Conservation (phyloP, 2,329 filamentous ascomycete species). For the Diaporthe australafricana region DNA sequence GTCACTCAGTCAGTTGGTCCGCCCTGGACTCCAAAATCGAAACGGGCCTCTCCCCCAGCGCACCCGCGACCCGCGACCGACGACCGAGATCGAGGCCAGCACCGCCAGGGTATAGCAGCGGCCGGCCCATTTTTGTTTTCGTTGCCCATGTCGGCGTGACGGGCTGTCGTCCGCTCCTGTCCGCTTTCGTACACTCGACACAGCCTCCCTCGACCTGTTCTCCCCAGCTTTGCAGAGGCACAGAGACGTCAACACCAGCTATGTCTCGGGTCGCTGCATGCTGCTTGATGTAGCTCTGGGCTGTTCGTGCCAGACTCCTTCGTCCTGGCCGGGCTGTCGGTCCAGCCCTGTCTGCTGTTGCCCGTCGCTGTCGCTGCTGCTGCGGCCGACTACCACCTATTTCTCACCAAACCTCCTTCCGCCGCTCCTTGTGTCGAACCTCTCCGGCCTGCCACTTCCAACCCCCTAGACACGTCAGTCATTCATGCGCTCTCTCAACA, state of each 20-base stretch:
- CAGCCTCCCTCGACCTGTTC: not conserved
- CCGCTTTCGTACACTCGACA: slow-evolving; percentile 9
- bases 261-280: slow-evolving; percentile 36
- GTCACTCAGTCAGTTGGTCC: not conserved
- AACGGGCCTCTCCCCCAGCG: slow-evolving; percentile 20
- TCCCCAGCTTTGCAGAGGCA: slow-evolving; percentile 18
- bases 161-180: not conserved
- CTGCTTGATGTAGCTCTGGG: slow-evolving; percentile 38
- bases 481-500: slow-evolving; percentile 21
- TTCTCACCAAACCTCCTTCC: slow-evolving; percentile 4
- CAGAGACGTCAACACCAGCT: slow-evolving; percentile 35
- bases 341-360: slow-evolving; percentile 21
- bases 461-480: slow-evolving; percentile 34
- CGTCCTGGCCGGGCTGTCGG: slow-evolving; percentile 29
- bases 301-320: slow-evolving; percentile 34
- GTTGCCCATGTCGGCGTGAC: not conserved
- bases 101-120: slow-evolving; percentile 7
- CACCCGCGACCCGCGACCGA: slow-evolving; percentile 17
- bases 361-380: not conserved
- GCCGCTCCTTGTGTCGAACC: not conserved
- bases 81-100: slow-evolving; percentile 10
- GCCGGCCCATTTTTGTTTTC: slow-evolving; percentile 14
- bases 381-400: slow-evolving; percentile 3
- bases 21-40: not conserved
- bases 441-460: slow-evolving; percentile 39